These are phyloP conservation scores for Lecanosticta acicola DNA, from an alignment of 2,329 filamentous ascomycete species.

Conservation along the genomic window DNA sequence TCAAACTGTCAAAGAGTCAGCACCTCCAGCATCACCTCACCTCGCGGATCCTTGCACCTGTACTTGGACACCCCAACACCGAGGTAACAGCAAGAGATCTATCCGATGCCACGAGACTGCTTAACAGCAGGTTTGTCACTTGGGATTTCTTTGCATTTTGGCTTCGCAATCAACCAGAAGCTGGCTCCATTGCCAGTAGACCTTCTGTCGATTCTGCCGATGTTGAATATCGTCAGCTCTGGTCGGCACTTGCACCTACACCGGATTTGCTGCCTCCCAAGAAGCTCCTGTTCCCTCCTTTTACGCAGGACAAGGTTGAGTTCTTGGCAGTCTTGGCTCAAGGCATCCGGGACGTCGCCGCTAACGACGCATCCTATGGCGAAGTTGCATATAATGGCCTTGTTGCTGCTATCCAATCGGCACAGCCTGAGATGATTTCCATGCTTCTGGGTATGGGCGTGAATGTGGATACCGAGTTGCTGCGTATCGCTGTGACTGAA, in stretches of 20 bases:
- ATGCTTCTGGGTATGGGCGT: constrained; percentile 24
- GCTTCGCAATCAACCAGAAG: constrained; percentile 11
- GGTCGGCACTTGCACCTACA: constrained; percentile 18
- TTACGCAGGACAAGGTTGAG: constrained; percentile 9
- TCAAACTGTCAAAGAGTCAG: constrained; percentile 28
- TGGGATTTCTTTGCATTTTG: constrained; percentile 29
- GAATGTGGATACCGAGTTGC: constrained; percentile 21
- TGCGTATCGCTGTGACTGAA: constrained; percentile 30
- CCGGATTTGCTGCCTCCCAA: constrained; percentile 19
- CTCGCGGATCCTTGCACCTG: constrained; percentile 19
- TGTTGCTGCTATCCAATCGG: constrained; percentile 23
- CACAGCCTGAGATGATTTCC: constrained; percentile 18
- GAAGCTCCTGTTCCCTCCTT: constrained; percentile 18
- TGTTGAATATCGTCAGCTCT: constrained; percentile 3
- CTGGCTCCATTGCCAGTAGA: not conserved
- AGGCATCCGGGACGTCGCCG: constrained; percentile 8
- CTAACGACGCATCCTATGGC: constrained; percentile 16
- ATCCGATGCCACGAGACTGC: constrained; percentile 23
- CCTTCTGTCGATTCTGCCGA: not conserved
- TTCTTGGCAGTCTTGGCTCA: constrained; percentile 14
- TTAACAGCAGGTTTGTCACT: constrained; percentile 33
- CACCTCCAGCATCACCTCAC: constrained; percentile 27
- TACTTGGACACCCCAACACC: constrained; percentile 11
- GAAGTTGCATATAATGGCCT: constrained; percentile 30
- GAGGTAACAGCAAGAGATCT: constrained; percentile 11